Percentiles rank a stretch among this genome's conserved stretches.
Evolutionary conservation across 2,329 filamentous ascomycete genomes (phyloP).

Genomic region (Mariannaea sp.): DNA sequence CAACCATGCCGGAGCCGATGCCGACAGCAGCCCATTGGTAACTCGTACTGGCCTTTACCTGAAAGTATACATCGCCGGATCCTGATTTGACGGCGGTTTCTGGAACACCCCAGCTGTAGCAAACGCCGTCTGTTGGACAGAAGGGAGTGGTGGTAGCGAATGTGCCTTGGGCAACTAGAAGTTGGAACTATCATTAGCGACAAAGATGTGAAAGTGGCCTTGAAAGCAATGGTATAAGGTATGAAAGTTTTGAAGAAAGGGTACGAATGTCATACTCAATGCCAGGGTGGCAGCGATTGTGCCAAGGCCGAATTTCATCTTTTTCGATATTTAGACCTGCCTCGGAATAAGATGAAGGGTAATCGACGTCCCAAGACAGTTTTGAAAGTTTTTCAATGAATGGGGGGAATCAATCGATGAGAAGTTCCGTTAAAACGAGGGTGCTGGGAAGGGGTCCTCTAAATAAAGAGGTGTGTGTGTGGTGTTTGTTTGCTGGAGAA

Average conservation of each 20-base stretch:
- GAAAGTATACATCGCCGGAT: constrained; percentile 64
- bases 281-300: constrained; percentile 18
- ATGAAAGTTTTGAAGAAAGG: not conserved
- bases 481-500: too few relatives aligned
- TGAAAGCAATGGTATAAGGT: too few relatives aligned
- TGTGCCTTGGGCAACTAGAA: constrained; percentile 28
- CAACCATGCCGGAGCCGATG: constrained; percentile 59
- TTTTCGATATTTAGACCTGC: not conserved
- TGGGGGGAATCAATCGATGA: not conserved
- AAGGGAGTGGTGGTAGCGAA: constrained; percentile 40
- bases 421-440: not conserved
- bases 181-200: not conserved
- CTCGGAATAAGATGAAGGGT: not conserved
- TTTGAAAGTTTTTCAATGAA: too few relatives aligned
- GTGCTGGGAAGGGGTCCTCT: constrained; percentile 1
- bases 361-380: too few relatives aligned
- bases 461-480: constrained; percentile 15
- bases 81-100: constrained; percentile 51
- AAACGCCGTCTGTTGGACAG: constrained; percentile 54
- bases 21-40: constrained; percentile 64
- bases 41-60: constrained; percentile 58
- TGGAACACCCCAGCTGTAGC: constrained; percentile 62
- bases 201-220: too few relatives aligned
- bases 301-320: constrained; percentile 30
- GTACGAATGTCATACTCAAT: constrained; percentile 28